These are phyloP conservation scores for Trichoderma orchidacearum DNA, from an alignment of 495 filamentous ascomycete species.

Conservation along the genomic window DNA sequence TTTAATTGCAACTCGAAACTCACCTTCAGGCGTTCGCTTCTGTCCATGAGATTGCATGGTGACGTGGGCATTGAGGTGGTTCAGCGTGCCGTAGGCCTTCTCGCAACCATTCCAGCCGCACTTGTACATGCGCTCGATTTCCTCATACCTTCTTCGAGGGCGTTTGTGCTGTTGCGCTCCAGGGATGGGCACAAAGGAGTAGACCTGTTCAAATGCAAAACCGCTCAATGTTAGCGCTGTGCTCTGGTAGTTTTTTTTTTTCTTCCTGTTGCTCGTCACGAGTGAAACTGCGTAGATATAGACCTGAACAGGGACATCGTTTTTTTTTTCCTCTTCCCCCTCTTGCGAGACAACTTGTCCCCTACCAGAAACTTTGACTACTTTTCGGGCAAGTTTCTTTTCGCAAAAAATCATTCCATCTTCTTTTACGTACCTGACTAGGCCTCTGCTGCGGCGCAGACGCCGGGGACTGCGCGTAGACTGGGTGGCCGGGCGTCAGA, in stretches of 20 bases:
- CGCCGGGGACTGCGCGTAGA: conserved; percentile 43
- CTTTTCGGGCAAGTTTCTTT: no score
- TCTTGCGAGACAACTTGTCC: no score
- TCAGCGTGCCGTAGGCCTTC: conserved; percentile 93
- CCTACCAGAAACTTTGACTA: no score
- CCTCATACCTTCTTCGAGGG: conserved; percentile 86
- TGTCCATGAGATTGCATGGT: conserved; percentile 93
- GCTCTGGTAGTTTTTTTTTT: no score
- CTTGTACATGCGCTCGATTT: conserved; percentile 99
- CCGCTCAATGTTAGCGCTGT: background rate
- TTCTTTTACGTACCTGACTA: conserved; percentile 55
- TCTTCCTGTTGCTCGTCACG: no score
- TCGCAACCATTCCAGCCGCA: conserved; percentile 98
- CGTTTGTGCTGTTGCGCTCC: conserved; percentile 96
- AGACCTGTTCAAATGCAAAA: conserved; percentile 50
- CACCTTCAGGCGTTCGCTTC: conserved; percentile 95
- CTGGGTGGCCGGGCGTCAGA: conserved; percentile 30
- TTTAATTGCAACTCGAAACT: conserved; percentile 10
- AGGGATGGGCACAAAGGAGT: conserved; percentile 96
- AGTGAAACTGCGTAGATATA: no score
- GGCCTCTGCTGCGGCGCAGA: conserved; percentile 42
- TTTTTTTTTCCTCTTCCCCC: no score
- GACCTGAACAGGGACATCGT: no score
- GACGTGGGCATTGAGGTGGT: conserved; percentile 93
- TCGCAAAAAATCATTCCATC: no score